phyloP scores from a whole-genome alignment of 805 yeast species.

The Spathaspora hagerdaliae region DNA sequence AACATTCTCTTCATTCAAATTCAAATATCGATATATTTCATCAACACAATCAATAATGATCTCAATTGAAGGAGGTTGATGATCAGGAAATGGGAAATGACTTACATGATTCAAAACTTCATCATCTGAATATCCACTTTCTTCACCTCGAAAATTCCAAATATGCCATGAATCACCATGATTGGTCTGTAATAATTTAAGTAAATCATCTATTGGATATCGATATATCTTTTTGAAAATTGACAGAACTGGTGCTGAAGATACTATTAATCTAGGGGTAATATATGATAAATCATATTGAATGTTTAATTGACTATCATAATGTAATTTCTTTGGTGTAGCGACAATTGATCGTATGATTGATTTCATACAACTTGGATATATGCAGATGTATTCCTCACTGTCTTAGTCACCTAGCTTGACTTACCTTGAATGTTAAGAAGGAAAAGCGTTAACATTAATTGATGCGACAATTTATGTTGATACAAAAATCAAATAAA shows the following conservation, averaged over 20 bases:
- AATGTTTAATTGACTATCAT: slow-evolving; percentile 2
- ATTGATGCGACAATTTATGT: too few relatives aligned
- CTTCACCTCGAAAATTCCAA: slow-evolving; percentile 68
- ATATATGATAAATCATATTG: slow-evolving; percentile 65
- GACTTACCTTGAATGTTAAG: too few relatives aligned
- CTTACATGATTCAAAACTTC: slow-evolving; percentile 33
- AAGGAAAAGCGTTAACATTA: too few relatives aligned
- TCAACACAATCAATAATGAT: slow-evolving; percentile 42
- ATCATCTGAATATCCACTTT: slow-evolving; percentile 33
- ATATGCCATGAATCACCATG: slow-evolving; percentile 65
- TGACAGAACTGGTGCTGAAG: slow-evolving; percentile 66
- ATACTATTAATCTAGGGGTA: slow-evolving; percentile 60
- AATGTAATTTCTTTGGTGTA: slow-evolving; percentile 6
- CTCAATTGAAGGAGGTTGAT: slow-evolving; percentile 64
- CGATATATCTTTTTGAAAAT: slow-evolving; percentile 44
- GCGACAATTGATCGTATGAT: slow-evolving; percentile 12
- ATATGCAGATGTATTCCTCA: too few relatives aligned
- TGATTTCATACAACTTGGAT: slow-evolving; percentile 9
- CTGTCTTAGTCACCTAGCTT: too few relatives aligned
- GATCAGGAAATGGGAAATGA: slow-evolving; percentile 68
- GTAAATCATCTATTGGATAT: slow-evolving; percentile 49
- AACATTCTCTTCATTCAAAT: slow-evolving; percentile 33
- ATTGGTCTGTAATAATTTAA: slow-evolving; percentile 39
- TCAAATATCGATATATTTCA: slow-evolving; percentile 44
- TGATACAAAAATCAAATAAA: too few relatives aligned